Base-by-base conservation (phyloP, 805 yeast species). In the Pichia deserticola region DNA sequence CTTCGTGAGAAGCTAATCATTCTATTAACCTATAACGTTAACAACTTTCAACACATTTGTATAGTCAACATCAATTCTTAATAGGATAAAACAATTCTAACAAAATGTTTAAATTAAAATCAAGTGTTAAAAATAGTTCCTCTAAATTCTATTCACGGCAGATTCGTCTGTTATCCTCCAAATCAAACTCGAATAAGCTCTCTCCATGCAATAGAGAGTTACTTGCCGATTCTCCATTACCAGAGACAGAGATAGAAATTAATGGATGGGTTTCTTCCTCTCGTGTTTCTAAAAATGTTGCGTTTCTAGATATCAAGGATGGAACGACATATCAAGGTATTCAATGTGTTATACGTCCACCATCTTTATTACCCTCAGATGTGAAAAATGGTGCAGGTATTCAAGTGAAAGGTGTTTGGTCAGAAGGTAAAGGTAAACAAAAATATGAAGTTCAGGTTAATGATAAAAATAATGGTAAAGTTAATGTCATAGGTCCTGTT, bases 271-370 rank as follows among this genome's bases (percentile, higher is more conserved):
- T 93, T 27, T 79, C 79, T 48, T 76, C 89, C 0, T 77, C 88
- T 2, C 75, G 97, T 45, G 65, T 74, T 8, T 76, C 89, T 61
- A 89, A 89, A 61, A 84, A 82, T 48, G 74, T 86, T 5, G 85
- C 89, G 0, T 93, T 93, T 64, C 69, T 89, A 5, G 96, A 89
- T 59, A 55, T 93, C 10, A 67, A 76, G 2, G 98, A 93, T 63
- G 98, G 98, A 0, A 75, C 93, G 0, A 69, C 78, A 2, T 68
- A 74, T 34, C 54, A 68, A 32, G 72, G 76, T 13, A 61, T 90
- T 50, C 78, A 76, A 59, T 76, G 88, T 50, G 80, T 82, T 0
- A 65, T 82, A 5, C 65, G 74, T 3, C 72, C 72, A 12, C 69
- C 68, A 7, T 57, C 64, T 5, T 50, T 59, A 48, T 40, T 66